Evolutionary conservation across 495 filamentous ascomycete genomes (phyloP).

Genomic region (Tuber melanosporum): DNA sequence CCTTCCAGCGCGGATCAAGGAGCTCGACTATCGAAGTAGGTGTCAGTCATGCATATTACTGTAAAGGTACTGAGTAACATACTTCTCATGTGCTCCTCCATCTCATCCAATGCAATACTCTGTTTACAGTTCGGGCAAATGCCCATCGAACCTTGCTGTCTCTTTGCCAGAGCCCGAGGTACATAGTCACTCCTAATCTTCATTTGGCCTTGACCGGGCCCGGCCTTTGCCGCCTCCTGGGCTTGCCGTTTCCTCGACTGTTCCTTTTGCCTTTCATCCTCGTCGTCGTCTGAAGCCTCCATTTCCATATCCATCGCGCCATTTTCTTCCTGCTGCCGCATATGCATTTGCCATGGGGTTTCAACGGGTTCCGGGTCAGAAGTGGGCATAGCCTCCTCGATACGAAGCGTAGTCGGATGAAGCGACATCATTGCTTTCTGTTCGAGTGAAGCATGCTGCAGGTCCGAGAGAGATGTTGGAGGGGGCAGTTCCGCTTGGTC

Average conservation of each 20-base stretch:
- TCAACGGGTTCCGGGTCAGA: slow-evolving; percentile 44
- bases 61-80: slow-evolving; percentile 33
- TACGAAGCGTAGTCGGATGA: slow-evolving; percentile 64
- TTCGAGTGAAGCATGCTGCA: slow-evolving; percentile 88
- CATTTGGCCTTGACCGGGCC: slow-evolving; percentile 59
- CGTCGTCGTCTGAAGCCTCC: slow-evolving; percentile 48
- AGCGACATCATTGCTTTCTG: slow-evolving; percentile 88
- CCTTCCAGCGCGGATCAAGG: slow-evolving; percentile 91
- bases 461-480: slow-evolving; percentile 78
- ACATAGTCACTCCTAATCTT: slow-evolving; percentile 91
- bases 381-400: slow-evolving; percentile 93
- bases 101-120: slow-evolving; percentile 74
- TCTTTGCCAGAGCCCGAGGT: slow-evolving; percentile 70
- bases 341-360: slow-evolving; percentile 43
- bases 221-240: slow-evolving; percentile 66
- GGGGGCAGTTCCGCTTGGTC: slow-evolving; percentile 80
- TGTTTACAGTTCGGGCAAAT: slow-evolving; percentile 93
- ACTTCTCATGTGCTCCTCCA: slow-evolving; percentile 91
- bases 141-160: slow-evolving; percentile 58
- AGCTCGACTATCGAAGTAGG: slow-evolving; percentile 59
- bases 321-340: slow-evolving; percentile 42
- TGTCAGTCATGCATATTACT: slow-evolving; percentile 12
- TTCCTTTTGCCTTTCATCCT: slow-evolving; percentile 64
- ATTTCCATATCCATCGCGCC: slow-evolving; percentile 40
- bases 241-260: slow-evolving; percentile 67